A percentile compares a stretch with the other conserved stretches of the same genome.
Conservation (phyloP, 2,329 filamentous ascomycete genomes). For the Stenocarpella maydis region DNA sequence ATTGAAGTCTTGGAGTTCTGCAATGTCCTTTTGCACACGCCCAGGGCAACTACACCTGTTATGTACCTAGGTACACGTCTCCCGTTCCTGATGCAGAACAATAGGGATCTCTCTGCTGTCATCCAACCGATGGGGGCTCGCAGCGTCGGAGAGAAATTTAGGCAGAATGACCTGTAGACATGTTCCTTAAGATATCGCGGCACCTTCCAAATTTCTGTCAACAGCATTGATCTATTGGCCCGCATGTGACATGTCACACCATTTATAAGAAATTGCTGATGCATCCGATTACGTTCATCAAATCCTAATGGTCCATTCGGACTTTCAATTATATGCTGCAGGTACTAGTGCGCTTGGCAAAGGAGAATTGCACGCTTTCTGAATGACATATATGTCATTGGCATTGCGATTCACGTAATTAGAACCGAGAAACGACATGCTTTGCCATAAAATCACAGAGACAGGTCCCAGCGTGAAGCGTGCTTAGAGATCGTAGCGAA, state of each 20-base stretch:
- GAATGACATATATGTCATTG: neutral
- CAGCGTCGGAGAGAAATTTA: neutral
- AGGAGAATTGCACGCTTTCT: neutral
- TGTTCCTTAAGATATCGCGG: neutral
- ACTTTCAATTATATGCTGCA: conserved; percentile 1
- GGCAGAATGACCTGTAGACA: conserved; percentile 6
- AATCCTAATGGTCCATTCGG: conserved; percentile 3
- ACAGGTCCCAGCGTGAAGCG: too few relatives aligned
- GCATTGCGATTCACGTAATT: too few relatives aligned
- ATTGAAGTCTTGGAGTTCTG: too few relatives aligned
- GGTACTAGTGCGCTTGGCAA: conserved; percentile 3
- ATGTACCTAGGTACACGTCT: too few relatives aligned
- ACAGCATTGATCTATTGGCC: neutral
- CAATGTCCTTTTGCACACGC: too few relatives aligned
- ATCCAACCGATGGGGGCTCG: too few relatives aligned
- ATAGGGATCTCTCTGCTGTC: too few relatives aligned
- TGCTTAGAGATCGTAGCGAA: neutral
- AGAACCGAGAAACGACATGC: too few relatives aligned
- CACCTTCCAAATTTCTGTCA: neutral
- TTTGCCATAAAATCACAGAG: neutral
- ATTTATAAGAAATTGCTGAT: neutral
- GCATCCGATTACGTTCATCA: neutral
- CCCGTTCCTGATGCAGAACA: too few relatives aligned
- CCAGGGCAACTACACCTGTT: too few relatives aligned
- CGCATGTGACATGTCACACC: neutral